phyloP scores from a whole-genome alignment of 306 rosid species.

The Pterocarpus macrocarpus region DNA sequence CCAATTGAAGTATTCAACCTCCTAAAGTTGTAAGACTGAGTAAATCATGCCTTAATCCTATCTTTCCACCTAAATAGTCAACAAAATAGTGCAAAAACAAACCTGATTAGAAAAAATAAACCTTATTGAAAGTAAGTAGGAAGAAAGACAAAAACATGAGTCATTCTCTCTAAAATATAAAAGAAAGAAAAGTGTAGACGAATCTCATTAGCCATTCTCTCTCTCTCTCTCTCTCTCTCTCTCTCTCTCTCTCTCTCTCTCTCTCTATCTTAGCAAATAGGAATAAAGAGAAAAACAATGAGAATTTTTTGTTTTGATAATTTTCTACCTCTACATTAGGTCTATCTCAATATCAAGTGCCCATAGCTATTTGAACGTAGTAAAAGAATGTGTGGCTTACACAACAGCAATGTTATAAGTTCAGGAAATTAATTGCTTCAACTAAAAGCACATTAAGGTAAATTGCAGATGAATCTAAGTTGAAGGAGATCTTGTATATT shows the following conservation, averaged over 20 bases:
- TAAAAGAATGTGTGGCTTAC: slow-evolving; percentile 21
- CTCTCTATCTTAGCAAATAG: slow-evolving; percentile 2
- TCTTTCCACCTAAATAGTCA: neutral
- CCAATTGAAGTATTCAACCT: slow-evolving; percentile 24
- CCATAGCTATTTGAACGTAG: neutral
- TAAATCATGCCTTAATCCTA: slow-evolving; percentile 9
- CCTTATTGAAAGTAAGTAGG: no score
- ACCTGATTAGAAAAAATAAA: no score
- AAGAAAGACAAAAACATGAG: no score
- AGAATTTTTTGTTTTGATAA: neutral
- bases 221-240: no score
- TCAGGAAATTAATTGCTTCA: slow-evolving; percentile 2
- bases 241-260: neutral
- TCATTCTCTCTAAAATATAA: no score
- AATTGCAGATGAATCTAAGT: slow-evolving; percentile 19
- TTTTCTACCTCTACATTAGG: neutral
- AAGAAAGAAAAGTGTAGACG: neutral
- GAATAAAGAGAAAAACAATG: neutral
- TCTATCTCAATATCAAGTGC: neutral
- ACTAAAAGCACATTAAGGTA: neutral
- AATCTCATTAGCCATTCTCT: no score
- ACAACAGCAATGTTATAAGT: neutral
- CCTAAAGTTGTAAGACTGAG: slow-evolving; percentile 32
- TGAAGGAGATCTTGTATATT: slow-evolving; percentile 20
- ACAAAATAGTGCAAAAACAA: no score